Conservation (phyloP, 768 basidiomycete species). For the Russula sp. region DNA sequence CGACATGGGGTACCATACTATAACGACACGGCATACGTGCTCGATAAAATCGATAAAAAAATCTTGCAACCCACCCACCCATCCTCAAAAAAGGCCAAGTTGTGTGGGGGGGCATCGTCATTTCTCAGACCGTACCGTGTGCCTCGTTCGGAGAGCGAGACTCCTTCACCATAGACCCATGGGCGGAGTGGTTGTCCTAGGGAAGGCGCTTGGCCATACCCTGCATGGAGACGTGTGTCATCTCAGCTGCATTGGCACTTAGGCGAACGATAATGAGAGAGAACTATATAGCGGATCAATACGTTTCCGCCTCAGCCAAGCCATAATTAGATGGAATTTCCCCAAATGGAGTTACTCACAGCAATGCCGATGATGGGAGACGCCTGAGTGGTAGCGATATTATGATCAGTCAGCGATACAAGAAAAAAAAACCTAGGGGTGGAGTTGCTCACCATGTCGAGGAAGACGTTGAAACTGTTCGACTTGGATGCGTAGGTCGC, state of each 20-base stretch:
- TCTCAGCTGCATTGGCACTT: neutral
- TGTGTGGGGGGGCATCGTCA: neutral
- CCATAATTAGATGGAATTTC: neutral
- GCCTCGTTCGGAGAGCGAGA: neutral
- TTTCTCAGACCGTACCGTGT: neutral
- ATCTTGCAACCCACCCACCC: too few species aligned
- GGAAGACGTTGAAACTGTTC: constrained; percentile 19
- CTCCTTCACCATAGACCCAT: constrained; percentile 15
- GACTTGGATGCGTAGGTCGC: constrained; percentile 8
- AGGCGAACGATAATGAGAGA: constrained; percentile 14
- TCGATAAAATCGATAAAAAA: neutral
- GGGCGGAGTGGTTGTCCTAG: constrained; percentile 3
- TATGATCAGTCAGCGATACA: neutral
- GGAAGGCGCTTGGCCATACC: constrained; percentile 2
- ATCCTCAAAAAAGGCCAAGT: neutral
- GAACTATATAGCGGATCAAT: neutral
- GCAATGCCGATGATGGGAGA: constrained; percentile 16
- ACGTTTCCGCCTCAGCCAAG: neutral
- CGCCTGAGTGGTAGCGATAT: constrained; percentile 1
- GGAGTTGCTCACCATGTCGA: constrained; percentile 9
- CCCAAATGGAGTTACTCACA: neutral
- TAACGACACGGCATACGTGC: neutral
- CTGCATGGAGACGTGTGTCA: constrained; percentile 18
- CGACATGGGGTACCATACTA: neutral
- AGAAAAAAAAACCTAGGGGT: too few species aligned